phyloP scores from a whole-genome alignment of 495 filamentous ascomycete species.

The Aspergillus sclerotiicarbonarius region DNA sequence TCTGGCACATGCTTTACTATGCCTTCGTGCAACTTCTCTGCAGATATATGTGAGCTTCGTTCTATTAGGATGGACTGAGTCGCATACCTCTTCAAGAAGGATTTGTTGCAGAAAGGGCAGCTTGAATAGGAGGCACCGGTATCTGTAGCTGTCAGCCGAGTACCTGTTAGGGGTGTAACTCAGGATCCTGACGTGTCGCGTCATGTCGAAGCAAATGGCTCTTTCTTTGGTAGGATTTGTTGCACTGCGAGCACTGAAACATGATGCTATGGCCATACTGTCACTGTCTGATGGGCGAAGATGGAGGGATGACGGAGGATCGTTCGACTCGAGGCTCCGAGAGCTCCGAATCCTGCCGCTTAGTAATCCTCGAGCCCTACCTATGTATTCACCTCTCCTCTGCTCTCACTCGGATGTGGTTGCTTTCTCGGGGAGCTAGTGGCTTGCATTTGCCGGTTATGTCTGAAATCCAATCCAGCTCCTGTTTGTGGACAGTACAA shows the following conservation, averaged over 20 bases:
- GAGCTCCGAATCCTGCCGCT: no score
- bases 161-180: background rate
- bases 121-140: slow-evolving; percentile 23
- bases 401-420: no score
- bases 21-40: slow-evolving; percentile 38
- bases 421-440: no score
- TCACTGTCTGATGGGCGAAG: background rate
- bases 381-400: no score
- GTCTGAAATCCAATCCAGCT: no score
- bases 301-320: background rate
- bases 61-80: no score
- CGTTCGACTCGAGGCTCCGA: background rate
- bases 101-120: slow-evolving; percentile 40
- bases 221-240: slow-evolving; percentile 33
- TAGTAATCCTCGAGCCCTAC: no score
- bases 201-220: slow-evolving; percentile 34
- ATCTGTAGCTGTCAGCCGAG: slow-evolving; percentile 27
- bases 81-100: slow-evolving; percentile 34
- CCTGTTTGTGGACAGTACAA: no score
- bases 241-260: slow-evolving; percentile 34
- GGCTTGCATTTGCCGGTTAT: no score
- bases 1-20: slow-evolving; percentile 35
- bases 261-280: slow-evolving; percentile 15
- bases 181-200: slow-evolving; percentile 24
- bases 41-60: no score